Conservation (phyloP, 2,329 filamentous ascomycete genomes). For the Westerdykella ornata region DNA sequence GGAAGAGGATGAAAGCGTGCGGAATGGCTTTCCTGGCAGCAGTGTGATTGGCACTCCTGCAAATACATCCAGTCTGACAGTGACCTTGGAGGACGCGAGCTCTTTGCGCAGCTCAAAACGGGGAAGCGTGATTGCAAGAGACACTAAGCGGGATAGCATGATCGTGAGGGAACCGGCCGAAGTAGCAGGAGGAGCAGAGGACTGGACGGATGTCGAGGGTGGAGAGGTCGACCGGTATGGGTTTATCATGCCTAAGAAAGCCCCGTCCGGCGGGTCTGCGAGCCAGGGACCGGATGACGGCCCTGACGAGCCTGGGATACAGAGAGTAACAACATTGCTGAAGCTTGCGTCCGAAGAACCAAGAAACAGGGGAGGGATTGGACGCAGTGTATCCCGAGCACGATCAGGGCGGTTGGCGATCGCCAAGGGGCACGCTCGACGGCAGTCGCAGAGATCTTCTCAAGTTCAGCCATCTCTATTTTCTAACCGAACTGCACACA, state of each 20-base stretch:
- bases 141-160: slow-evolving; percentile 12
- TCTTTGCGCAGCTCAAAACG: slow-evolving; percentile 26
- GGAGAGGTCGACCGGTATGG: slow-evolving; percentile 59
- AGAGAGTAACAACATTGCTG: slow-evolving; percentile 55
- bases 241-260: slow-evolving; percentile 50
- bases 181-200: slow-evolving; percentile 57
- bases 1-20: slow-evolving; percentile 15
- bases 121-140: slow-evolving; percentile 9
- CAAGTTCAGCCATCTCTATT: slow-evolving; percentile 39
- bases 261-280: slow-evolving; percentile 23
- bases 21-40: slow-evolving; percentile 18
- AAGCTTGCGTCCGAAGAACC: slow-evolving; percentile 52
- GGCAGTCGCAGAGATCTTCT: slow-evolving; percentile 38
- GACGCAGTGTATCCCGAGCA: slow-evolving; percentile 45
- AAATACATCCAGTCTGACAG: slow-evolving; percentile 25
- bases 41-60: slow-evolving; percentile 16
- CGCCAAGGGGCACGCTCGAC: slow-evolving; percentile 37
- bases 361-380: slow-evolving; percentile 45
- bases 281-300: slow-evolving; percentile 21
- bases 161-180: slow-evolving; percentile 50
- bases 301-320: slow-evolving; percentile 39
- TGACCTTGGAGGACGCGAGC: slow-evolving; percentile 23
- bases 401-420: slow-evolving; percentile 37
- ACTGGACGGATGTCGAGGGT: slow-evolving; percentile 56
- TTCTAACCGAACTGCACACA: slow-evolving; percentile 38